Evolutionary conservation across 2,329 filamentous ascomycete genomes (phyloP), one percentile per base, ranked within the genome.

Genomic region (Orbilia brochopaga): DNA sequence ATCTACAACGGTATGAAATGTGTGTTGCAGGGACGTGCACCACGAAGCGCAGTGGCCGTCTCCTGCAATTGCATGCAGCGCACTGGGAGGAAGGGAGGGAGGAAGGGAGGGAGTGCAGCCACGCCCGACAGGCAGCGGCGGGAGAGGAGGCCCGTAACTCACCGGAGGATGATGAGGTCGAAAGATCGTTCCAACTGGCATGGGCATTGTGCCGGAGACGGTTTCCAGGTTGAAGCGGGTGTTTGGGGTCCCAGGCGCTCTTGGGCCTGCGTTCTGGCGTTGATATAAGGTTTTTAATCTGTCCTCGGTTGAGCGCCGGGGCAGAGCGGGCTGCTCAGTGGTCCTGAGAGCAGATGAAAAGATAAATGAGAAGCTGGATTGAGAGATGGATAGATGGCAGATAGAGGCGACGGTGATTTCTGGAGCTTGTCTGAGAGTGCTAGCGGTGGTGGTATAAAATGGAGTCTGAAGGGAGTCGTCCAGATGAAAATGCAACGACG

Each of bases 121-220:
- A 32, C 27, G 27, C 27, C 27, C 19, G 17, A 11, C 44, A 48
- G 17, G 19, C 11, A 11, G 17, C 44, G 19, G 13, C 6, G 15
- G 19, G 19, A 21, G 4, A 21, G 44, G 11, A 21, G 21, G 15
- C 11, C 44, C 44, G 44, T 19, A 21, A 70, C 66, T 70, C 35
- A 70, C 66, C 61, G 58, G 66, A 59, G 66, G 48, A 64, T 70
- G 15, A 21, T 19, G 66, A 51, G 66, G 66, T 64, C 66, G 62
- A 19, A 63, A 56, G 17, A 70, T 35, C 24, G 53, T 44, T 64
- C 58, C 66, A 32, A 59, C 48, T 64, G 66, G 66, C 66, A 70
- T 70, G 58, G 66, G 66, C 66, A 70, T 70, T 30, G 37, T 64
- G 48, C 58, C 44, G 8, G 15, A 30, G 15, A 21, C 8, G 44